A percentile compares a stretch with the other conserved stretches of the same genome.
These are phyloP conservation scores for Knoxia roxburghii DNA, from an alignment of 257 asterid species.

Conservation along the genomic window DNA sequence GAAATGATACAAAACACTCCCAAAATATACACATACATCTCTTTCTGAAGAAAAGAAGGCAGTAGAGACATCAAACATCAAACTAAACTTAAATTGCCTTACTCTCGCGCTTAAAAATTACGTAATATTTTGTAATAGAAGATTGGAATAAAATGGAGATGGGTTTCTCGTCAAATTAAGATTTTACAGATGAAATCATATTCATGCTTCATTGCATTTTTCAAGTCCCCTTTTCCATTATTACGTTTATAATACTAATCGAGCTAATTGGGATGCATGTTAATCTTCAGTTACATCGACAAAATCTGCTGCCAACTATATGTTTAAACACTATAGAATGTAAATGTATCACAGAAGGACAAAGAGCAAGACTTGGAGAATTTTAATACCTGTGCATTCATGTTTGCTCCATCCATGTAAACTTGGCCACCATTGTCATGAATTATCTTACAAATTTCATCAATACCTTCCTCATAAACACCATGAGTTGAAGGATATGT, in stretches of 20 bases:
- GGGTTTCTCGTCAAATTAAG: background rate
- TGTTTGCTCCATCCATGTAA: conserved; percentile 99
- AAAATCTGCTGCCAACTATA: too few species aligned
- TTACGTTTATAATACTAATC: background rate
- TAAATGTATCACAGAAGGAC: background rate
- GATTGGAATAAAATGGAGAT: background rate
- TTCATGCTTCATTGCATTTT: background rate
- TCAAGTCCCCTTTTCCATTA: background rate
- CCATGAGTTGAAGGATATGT: conserved; percentile 99
- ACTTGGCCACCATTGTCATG: conserved; percentile 99
- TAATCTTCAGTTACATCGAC: background rate
- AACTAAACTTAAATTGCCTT: background rate
- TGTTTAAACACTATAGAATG: too few species aligned
- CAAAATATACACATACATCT: too few species aligned
- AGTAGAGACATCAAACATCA: background rate
- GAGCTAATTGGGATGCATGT: background rate
- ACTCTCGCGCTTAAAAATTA: background rate
- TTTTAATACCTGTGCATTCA: conserved; percentile 92
- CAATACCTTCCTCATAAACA: conserved; percentile 97
- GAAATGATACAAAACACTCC: too few species aligned
- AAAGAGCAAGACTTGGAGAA: background rate
- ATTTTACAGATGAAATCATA: background rate
- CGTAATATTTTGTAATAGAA: background rate
- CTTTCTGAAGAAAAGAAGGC: background rate
- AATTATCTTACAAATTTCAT: conserved; percentile 90